These are phyloP conservation scores for Cystobasidium sp. DNA, from an alignment of 1,284 basidiomycete genomes.

Conservation along the genomic window DNA sequence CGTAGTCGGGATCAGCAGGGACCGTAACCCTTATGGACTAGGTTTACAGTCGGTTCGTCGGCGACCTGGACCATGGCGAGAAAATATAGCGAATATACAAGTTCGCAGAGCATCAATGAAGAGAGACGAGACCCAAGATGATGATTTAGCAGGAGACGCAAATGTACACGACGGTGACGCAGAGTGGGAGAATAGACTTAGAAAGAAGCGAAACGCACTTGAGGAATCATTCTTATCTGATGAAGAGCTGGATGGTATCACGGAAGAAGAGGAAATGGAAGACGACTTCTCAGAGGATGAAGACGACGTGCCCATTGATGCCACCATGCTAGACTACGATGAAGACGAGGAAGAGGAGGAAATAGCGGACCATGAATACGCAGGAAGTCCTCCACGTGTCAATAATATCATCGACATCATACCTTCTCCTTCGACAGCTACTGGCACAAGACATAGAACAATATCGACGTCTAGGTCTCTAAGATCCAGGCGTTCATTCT, in stretches of 20 bases:
- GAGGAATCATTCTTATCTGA: slow-evolving; percentile 28
- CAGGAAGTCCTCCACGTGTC: slow-evolving; percentile 15
- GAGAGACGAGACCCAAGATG: background rate
- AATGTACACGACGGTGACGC: background rate
- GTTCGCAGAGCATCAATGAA: slow-evolving; percentile 17
- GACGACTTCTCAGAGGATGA: slow-evolving; percentile 30
- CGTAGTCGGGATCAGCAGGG: slow-evolving; percentile 29
- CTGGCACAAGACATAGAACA: slow-evolving; percentile 25
- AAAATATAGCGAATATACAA: slow-evolving; percentile 21
- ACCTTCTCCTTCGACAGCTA: slow-evolving; percentile 30
- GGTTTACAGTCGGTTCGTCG: slow-evolving; percentile 27
- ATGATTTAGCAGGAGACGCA: background rate
- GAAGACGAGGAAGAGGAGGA: slow-evolving; percentile 29
- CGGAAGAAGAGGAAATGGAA: slow-evolving; percentile 4
- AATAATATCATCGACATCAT: slow-evolving; percentile 43
- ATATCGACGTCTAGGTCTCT: slow-evolving; percentile 37
- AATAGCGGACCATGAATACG: background rate
- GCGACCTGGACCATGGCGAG: slow-evolving; percentile 34
- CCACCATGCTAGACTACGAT: slow-evolving; percentile 16
- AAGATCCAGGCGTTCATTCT: slow-evolving; percentile 32
- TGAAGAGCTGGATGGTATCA: background rate
- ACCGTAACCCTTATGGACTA: slow-evolving; percentile 42
- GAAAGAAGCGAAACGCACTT: slow-evolving; percentile 4
- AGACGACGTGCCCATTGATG: slow-evolving; percentile 40
- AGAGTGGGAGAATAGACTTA: slow-evolving; percentile 24